A percentile compares a stretch with the other conserved stretches of the same genome.
These are phyloP conservation scores for Eimeria necatrix DNA, from an alignment of 169 alveolate species.

Conservation along the genomic window DNA sequence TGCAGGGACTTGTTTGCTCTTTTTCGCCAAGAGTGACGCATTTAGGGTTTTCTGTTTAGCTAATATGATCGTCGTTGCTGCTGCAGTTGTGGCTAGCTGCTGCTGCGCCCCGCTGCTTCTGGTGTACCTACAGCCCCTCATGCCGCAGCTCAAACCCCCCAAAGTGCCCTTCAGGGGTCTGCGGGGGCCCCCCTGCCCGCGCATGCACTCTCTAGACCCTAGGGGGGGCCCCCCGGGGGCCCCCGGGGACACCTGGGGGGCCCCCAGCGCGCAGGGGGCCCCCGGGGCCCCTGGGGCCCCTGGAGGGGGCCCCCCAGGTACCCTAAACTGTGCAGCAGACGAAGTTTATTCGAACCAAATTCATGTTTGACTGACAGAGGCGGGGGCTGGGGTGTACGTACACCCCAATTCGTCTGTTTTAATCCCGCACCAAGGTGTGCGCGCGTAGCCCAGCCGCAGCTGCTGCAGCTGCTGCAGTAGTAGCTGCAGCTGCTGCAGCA, in stretches of 20 bases:
- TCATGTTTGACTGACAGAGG: neutral
- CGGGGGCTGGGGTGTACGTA: slow-evolving; percentile 8
- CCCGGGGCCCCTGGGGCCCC: neutral
- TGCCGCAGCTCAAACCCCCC: neutral
- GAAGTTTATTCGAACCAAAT: no score
- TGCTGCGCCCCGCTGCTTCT: slow-evolving; percentile 60
- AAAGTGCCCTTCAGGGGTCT: slow-evolving; percentile 15
- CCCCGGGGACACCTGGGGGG: slow-evolving; percentile 28
- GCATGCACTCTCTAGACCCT: neutral
- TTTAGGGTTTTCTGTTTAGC: slow-evolving; percentile 10
- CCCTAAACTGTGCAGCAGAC: neutral
- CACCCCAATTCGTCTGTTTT: neutral
- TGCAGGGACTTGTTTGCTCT: neutral
- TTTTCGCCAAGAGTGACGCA: slow-evolving; percentile 27
- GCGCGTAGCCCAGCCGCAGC: neutral
- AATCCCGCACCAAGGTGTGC: neutral
- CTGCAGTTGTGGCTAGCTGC: slow-evolving; percentile 42
- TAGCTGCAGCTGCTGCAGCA: neutral
- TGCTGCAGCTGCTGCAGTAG: neutral
- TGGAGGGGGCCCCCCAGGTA: neutral
- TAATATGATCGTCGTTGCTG: neutral
- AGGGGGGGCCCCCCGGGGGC: slow-evolving; percentile 1
- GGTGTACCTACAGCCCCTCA: slow-evolving; percentile 22
- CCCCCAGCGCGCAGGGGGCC: neutral
- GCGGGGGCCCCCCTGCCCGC: slow-evolving; percentile 35